A percentile compares a stretch with the other conserved stretches of the same genome.
These are phyloP conservation scores for Penicillium italicum DNA, from an alignment of 2,329 filamentous ascomycete species.

Conservation along the genomic window DNA sequence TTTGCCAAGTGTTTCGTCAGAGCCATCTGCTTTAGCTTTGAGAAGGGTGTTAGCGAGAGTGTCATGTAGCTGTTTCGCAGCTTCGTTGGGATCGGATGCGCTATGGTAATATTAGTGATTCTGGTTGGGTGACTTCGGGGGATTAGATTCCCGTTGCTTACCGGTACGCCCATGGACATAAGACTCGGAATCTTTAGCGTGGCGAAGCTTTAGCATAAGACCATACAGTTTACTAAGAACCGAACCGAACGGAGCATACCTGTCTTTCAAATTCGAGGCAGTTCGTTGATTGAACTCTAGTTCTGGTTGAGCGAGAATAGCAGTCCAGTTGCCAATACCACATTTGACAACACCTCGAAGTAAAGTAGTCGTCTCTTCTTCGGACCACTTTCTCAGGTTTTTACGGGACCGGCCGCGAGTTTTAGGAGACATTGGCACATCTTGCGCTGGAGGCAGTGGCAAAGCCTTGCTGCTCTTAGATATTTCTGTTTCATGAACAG, in stretches of 20 bases:
- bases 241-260: constrained; percentile 32
- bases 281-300: constrained; percentile 57
- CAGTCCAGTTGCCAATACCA: constrained; percentile 63
- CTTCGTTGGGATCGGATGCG: constrained; percentile 37
- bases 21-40: constrained; percentile 29
- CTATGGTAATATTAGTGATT: constrained; percentile 12
- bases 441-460: constrained; percentile 10
- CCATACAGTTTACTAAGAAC: neutral
- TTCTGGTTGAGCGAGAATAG: constrained; percentile 56
- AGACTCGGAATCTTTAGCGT: constrained; percentile 49
- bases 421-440: constrained; percentile 32
- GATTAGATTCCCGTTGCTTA: constrained; percentile 15
- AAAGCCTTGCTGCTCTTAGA: constrained; percentile 1
- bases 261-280: constrained; percentile 62
- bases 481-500: constrained; percentile 8
- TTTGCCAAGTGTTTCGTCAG: constrained; percentile 23
- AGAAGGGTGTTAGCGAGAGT: constrained; percentile 34
- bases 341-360: constrained; percentile 58
- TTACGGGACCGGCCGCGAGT: constrained; percentile 45
- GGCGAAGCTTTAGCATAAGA: constrained; percentile 21
- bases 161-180: constrained; percentile 50
- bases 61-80: constrained; percentile 36
- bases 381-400: constrained; percentile 54
- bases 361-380: constrained; percentile 58
- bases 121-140: neutral